Evolutionary conservation across 2,329 filamentous ascomycete species (phyloP), one percentile per base, ranked within the genome.

Genomic region (Diaporthe capsici): DNA sequence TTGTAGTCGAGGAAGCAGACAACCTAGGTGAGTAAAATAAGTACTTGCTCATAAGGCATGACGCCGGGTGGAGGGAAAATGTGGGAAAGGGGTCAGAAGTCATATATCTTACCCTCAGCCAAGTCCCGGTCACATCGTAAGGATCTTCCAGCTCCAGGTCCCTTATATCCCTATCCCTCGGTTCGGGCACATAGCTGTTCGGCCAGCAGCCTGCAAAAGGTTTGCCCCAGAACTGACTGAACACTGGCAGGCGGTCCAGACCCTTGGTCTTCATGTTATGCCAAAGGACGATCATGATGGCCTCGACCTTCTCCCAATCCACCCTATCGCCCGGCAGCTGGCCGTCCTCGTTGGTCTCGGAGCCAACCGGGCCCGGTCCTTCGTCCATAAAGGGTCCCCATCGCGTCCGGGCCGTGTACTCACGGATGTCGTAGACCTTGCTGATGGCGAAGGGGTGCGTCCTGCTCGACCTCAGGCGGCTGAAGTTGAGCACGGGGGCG

Each of bases 241-340:
- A 88, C 3, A 89, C 83, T 2, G 85, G 84, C 25, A 86, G 85
- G 10, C 80, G 80, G 49, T 86, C 83, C 13, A 88, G 81, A 17
- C 86, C 84, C 78, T 90, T 89, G 13, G 83, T 81, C 53, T 85
- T 83, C 71, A 94, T 86, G 80, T 95, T 95, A 80, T 89, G 87
- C 4, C 89, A 89, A 4, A 96, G 83, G 2, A 93, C 90, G 4
- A 95, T 86, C 87, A 95, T 90, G 72, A 95, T 90, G 12, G 93
- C 92, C 83, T 96, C 94, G 15, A 95, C 84, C 84, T 94, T 94
- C 83, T 96, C 93, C 94, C 94, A 96, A 82, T 96, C 94, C 0
- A 94, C 92, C 7, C 84, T 83, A 71, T 87, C 88, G 0, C 70
- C 49, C 12, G 73, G 71, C 4, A 51, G 61, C 42, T 34, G 55